These are phyloP conservation scores for Triticum timopheevii DNA, from an alignment of 176 grass and related monocot species.

Conservation along the genomic window DNA sequence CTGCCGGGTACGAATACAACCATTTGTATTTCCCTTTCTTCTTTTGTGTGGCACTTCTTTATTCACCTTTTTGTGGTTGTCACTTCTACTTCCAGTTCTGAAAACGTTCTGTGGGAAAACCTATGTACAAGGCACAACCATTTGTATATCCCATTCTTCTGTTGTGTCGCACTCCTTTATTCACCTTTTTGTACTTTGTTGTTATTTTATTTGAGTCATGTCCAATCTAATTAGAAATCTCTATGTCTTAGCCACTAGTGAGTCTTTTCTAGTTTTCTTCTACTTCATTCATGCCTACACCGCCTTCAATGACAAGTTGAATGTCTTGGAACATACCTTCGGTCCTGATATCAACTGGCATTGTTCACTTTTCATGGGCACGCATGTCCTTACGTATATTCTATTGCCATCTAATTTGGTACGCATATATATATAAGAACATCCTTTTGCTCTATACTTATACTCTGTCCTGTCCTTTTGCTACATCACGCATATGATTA, in stretches of 20 bases:
- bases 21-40: not conserved
- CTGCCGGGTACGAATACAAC: constrained; percentile 44
- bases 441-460: not conserved
- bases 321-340: not conserved
- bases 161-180: not conserved
- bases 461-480: not conserved
- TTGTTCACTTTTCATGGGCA: not conserved
- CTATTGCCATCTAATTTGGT: not conserved
- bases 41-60: not conserved
- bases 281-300: not conserved
- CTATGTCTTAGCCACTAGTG: not conserved
- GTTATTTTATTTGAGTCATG: not conserved
- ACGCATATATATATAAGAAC: not conserved
- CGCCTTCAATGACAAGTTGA: not conserved
- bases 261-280: not conserved
- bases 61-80: not conserved
- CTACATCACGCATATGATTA: not conserved
- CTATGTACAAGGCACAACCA: not conserved
- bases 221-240: not conserved
- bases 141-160: not conserved
- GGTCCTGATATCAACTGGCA: not conserved
- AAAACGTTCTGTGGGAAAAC: constrained; percentile 3
- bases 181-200: not conserved
- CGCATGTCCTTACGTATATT: not conserved
- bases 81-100: constrained; percentile 39